phyloP scores from a whole-genome alignment of 371 early-diverging fungal species.

The Entomophthora muscae region DNA sequence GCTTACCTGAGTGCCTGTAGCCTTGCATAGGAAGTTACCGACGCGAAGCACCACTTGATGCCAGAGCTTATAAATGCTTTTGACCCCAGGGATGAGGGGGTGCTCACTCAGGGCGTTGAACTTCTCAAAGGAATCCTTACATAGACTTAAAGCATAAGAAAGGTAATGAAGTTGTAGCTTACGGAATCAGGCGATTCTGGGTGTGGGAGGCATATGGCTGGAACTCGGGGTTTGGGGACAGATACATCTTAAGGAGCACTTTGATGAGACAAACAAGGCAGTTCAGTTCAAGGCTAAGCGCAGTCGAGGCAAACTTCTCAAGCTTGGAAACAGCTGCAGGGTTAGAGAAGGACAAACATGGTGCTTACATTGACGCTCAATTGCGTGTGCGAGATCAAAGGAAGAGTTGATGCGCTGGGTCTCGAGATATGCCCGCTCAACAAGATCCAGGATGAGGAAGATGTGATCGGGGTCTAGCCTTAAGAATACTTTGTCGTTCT shows the following conservation, averaged over 20 bases:
- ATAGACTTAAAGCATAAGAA: not conserved
- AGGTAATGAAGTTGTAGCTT: not conserved
- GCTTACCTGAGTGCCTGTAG: not conserved
- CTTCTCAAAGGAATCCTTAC: not conserved
- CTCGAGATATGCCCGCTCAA: constrained; percentile 66
- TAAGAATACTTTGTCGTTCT: constrained; percentile 35
- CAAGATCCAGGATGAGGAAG: constrained; percentile 45
- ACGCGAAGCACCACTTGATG: not conserved
- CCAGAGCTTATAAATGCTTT: not conserved
- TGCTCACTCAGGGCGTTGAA: constrained; percentile 1
- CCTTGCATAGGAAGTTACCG: constrained; percentile 1
- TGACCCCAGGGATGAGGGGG: not conserved
- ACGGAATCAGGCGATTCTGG: not conserved
- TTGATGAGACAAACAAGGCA: constrained; percentile 1
- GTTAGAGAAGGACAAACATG: not conserved
- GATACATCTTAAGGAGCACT: constrained; percentile 2
- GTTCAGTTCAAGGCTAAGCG: not conserved
- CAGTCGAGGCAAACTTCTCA: not conserved
- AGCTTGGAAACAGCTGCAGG: not conserved
- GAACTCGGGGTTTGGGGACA: not conserved
- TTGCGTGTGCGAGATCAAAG: constrained; percentile 13
- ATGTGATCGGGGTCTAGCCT: constrained; percentile 35
- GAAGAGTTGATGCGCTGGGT: constrained; percentile 66
- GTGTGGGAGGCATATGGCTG: not conserved
- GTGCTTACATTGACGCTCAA: not conserved